Evolutionary conservation across 2,329 filamentous ascomycete species (phyloP).

Genomic region (Nigrospora osmanthi): DNA sequence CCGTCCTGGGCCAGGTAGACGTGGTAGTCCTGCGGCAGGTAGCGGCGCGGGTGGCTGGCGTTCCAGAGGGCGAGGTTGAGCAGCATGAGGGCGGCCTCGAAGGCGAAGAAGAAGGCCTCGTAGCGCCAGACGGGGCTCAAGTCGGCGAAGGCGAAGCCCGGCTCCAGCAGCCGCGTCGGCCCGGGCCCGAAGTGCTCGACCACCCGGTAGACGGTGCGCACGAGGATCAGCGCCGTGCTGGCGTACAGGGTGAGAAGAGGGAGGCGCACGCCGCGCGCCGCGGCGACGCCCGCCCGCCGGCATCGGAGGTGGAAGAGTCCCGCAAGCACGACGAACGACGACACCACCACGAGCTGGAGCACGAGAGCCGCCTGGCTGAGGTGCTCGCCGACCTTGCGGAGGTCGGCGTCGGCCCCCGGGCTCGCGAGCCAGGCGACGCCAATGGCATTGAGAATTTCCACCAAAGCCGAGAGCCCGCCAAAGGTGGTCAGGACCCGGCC

Average conservation of each 20-base stretch:
- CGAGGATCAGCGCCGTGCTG: conserved; percentile 27
- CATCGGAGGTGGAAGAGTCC: conserved; percentile 24
- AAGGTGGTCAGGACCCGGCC: conserved; percentile 37
- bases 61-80: conserved; percentile 30
- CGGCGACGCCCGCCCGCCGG: conserved; percentile 7
- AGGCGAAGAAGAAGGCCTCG: conserved; percentile 38
- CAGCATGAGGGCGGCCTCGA: conserved; percentile 32
- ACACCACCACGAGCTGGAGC: conserved; percentile 29
- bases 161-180: conserved; percentile 21
- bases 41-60: conserved; percentile 26
- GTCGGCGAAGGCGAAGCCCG: conserved; percentile 13
- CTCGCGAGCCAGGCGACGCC: conserved; percentile 20
- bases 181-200: conserved; percentile 32
- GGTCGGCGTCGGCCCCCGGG: conserved; percentile 4
- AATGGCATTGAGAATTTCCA: conserved; percentile 27
- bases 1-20: conserved; percentile 30
- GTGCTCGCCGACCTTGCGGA: conserved; percentile 1
- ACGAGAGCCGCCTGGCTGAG: conserved; percentile 17
- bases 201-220: conserved; percentile 33
- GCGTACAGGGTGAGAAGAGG: conserved; percentile 26
- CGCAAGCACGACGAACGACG: conserved; percentile 25
- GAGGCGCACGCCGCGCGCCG: conserved; percentile 11
- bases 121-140: conserved; percentile 28
- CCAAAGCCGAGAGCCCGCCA: conserved; percentile 26
- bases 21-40: conserved; percentile 24